A percentile compares a stretch with the other conserved stretches of the same genome.
Evolutionary conservation across 495 filamentous ascomycete species (phyloP).

Genomic region (Cercophora samala): DNA sequence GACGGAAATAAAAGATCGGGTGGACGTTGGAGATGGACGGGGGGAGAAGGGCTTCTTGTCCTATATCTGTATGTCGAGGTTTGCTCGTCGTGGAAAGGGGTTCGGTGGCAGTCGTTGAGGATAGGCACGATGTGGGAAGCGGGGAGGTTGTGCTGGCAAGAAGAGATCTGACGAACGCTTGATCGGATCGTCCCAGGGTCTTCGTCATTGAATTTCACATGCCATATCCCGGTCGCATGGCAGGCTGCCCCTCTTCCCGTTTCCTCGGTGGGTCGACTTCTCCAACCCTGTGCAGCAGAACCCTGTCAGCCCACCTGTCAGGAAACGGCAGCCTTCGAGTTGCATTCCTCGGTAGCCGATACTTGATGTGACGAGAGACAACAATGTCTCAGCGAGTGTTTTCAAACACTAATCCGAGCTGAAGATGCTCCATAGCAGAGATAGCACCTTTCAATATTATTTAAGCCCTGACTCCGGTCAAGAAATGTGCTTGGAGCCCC

Average conservation of each 20-base stretch:
- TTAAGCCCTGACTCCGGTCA: not conserved
- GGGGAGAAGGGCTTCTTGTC: not conserved
- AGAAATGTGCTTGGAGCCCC: not conserved
- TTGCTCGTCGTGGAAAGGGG: not conserved
- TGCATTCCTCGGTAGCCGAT: not conserved
- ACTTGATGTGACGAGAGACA: not conserved
- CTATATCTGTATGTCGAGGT: not conserved
- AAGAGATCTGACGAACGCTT: not conserved
- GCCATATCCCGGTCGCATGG: not conserved
- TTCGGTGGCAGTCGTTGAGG: not conserved
- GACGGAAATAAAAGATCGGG: not conserved
- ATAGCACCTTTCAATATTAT: not conserved
- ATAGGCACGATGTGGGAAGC: not conserved
- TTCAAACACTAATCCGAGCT: not conserved
- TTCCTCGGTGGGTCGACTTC: not conserved
- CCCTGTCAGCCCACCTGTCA: not conserved
- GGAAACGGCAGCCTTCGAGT: not conserved
- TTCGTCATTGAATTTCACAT: slow-evolving; percentile 1
- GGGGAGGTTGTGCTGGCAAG: not conserved
- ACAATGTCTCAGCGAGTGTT: not conserved
- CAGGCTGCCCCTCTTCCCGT: not conserved
- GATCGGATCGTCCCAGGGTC: not conserved
- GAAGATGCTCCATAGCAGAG: not conserved
- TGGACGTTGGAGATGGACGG: not conserved
- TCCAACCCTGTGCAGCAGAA: not conserved